Conservation (phyloP, 2,329 filamentous ascomycete species). For the Epichloe hybrida region DNA sequence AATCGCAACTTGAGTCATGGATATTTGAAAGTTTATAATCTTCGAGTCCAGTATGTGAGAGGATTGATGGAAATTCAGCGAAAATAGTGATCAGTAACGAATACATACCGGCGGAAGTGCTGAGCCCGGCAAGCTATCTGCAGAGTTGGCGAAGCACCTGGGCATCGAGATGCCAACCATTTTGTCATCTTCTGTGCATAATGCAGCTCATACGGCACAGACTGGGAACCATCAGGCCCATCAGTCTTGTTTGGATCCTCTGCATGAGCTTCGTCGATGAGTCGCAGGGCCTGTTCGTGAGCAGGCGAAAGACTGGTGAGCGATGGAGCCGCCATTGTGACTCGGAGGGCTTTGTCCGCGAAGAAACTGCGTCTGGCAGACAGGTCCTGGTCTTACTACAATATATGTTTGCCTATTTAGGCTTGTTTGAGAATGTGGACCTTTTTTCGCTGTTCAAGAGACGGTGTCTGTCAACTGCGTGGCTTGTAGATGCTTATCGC, state of each 20-base stretch:
- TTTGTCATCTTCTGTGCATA: conserved; percentile 69
- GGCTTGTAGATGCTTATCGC: background rate
- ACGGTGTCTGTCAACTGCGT: background rate
- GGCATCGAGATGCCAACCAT: conserved; percentile 50
- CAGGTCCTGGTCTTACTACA: no score
- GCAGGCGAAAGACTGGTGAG: background rate
- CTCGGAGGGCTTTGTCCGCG: no score
- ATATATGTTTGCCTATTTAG: no score
- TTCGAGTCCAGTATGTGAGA: no score
- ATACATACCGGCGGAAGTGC: conserved; percentile 53
- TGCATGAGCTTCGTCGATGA: conserved; percentile 55
- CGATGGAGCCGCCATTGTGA: background rate
- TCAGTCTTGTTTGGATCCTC: conserved; percentile 24
- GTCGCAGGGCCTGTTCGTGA: conserved; percentile 40
- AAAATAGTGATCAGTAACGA: no score
- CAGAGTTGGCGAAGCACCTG: conserved; percentile 51
- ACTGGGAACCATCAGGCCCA: conserved; percentile 26
- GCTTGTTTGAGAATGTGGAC: no score
- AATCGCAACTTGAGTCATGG: no score
- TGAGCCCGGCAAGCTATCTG: conserved; percentile 70
- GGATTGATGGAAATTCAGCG: no score
- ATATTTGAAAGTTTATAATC: no score
- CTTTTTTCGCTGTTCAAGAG: background rate
- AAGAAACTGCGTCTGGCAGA: no score
- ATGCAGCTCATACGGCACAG: conserved; percentile 63